Conservation (phyloP, 768 basidiomycete species). For the Boletus eberwhitei region DNA sequence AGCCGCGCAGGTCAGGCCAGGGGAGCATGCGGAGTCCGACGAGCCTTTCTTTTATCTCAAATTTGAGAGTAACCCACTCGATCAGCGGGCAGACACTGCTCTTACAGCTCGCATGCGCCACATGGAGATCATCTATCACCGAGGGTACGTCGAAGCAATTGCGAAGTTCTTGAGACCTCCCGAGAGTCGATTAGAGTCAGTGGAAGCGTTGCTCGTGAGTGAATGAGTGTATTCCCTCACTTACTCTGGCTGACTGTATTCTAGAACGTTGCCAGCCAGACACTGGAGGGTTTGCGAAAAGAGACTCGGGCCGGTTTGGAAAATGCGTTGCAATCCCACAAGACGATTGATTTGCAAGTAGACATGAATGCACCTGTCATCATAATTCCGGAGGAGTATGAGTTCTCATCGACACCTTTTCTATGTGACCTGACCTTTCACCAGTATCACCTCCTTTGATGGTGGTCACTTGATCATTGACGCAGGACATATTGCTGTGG, state of each 20-base stretch:
- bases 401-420: slow-evolving; percentile 14
- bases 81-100: slow-evolving; percentile 87
- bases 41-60: slow-evolving; percentile 86
- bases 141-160: slow-evolving; percentile 89
- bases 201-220: slow-evolving; percentile 84
- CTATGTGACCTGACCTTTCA: slow-evolving; percentile 5
- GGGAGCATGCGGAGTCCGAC: slow-evolving; percentile 26
- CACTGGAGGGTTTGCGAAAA: slow-evolving; percentile 87
- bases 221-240: background rate
- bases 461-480: slow-evolving; percentile 91
- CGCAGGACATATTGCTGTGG: slow-evolving; percentile 93
- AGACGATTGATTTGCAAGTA: slow-evolving; percentile 93
- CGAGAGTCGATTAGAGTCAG: slow-evolving; percentile 90
- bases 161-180: slow-evolving; percentile 92
- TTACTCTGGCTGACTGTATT: background rate
- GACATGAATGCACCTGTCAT: slow-evolving; percentile 97
- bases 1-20: slow-evolving; percentile 34
- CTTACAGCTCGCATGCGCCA: slow-evolving; percentile 88
- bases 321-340: slow-evolving; percentile 88
- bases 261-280: slow-evolving; percentile 88
- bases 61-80: slow-evolving; percentile 89
- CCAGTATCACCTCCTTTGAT: slow-evolving; percentile 68
- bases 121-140: slow-evolving; percentile 96
- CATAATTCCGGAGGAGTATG: slow-evolving; percentile 90
- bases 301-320: slow-evolving; percentile 94